phyloP scores from a whole-genome alignment of 2,329 filamentous ascomycete species.

The Thielaviopsis populi region DNA sequence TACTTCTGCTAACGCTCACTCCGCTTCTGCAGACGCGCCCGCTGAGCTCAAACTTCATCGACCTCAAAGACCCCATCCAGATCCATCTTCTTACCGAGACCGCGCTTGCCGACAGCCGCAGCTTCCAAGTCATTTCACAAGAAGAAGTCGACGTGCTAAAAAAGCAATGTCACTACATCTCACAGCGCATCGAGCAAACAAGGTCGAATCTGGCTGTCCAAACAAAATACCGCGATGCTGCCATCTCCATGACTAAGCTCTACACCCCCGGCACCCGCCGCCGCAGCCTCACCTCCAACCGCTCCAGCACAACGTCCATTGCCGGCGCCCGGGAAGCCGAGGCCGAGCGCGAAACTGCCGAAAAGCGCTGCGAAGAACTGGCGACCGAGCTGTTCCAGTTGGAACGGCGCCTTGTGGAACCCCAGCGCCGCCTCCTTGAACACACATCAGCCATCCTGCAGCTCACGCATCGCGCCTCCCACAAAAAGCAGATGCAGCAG shows the following conservation, averaged over 20 bases:
- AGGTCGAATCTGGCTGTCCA: slow-evolving; percentile 76
- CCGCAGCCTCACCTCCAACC: slow-evolving; percentile 36
- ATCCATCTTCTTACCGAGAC: slow-evolving; percentile 90
- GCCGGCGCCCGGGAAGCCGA: slow-evolving; percentile 47
- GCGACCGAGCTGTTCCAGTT: slow-evolving; percentile 65
- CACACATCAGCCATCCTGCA: slow-evolving; percentile 90
- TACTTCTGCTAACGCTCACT: background rate
- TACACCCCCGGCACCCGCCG: slow-evolving; percentile 48
- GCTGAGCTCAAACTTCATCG: slow-evolving; percentile 42
- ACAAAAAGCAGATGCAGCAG: slow-evolving; percentile 28
- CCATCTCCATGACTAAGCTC: slow-evolving; percentile 68
- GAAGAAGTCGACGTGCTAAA: slow-evolving; percentile 87
- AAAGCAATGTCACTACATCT: slow-evolving; percentile 61
- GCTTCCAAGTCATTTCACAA: slow-evolving; percentile 73
- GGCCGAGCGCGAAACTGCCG: slow-evolving; percentile 57
- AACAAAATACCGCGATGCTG: slow-evolving; percentile 86
- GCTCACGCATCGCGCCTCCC: slow-evolving; percentile 69
- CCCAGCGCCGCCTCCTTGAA: slow-evolving; percentile 62
- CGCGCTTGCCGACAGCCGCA: slow-evolving; percentile 72
- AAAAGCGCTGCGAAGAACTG: slow-evolving; percentile 72
- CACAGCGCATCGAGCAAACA: slow-evolving; percentile 65
- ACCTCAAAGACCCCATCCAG: slow-evolving; percentile 59
- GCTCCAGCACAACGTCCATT: slow-evolving; percentile 26
- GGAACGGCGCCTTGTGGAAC: slow-evolving; percentile 60
- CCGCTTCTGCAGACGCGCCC: slow-evolving; percentile 28